Evolutionary conservation across 371 early-diverging fungal species (phyloP).

Genomic region (Choanephora cucurbitarum): DNA sequence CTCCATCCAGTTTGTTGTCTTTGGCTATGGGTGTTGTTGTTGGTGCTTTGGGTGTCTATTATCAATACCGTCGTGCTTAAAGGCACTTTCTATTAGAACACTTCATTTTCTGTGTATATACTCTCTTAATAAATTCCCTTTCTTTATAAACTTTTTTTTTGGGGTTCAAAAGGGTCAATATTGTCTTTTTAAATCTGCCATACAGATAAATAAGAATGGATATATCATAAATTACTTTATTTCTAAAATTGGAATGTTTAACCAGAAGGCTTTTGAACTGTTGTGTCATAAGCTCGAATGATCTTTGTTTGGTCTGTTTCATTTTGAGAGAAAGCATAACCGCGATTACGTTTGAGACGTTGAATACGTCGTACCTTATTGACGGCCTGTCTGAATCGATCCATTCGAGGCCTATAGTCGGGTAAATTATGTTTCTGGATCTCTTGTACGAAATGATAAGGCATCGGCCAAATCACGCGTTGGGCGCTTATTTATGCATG

Average conservation of each 20-base stretch:
- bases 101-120: no score
- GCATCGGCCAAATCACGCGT: slow-evolving; percentile 77
- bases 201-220: no score
- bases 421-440: slow-evolving; percentile 98
- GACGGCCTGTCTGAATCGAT: slow-evolving; percentile 95
- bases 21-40: slow-evolving; percentile 29
- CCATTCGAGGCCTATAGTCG: slow-evolving; percentile 96
- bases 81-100: no score
- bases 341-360: slow-evolving; percentile 89
- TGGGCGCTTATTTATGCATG: slow-evolving; percentile 54
- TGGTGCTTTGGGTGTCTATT: slow-evolving; percentile 37
- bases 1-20: slow-evolving; percentile 23
- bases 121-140: no score
- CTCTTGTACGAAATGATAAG: slow-evolving; percentile 96
- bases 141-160: no score
- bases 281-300: slow-evolving; percentile 96
- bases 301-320: slow-evolving; percentile 94
- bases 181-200: no score
- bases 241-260: no score
- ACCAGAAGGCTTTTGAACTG: slow-evolving; percentile 85
- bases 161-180: no score
- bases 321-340: slow-evolving; percentile 97
- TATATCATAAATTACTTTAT: no score
- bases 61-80: slow-evolving; percentile 9
- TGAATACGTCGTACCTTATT: slow-evolving; percentile 95